These are phyloP conservation scores for Komagataella pseudopastoris DNA, from an alignment of 805 yeast genomes.

Conservation along the genomic window DNA sequence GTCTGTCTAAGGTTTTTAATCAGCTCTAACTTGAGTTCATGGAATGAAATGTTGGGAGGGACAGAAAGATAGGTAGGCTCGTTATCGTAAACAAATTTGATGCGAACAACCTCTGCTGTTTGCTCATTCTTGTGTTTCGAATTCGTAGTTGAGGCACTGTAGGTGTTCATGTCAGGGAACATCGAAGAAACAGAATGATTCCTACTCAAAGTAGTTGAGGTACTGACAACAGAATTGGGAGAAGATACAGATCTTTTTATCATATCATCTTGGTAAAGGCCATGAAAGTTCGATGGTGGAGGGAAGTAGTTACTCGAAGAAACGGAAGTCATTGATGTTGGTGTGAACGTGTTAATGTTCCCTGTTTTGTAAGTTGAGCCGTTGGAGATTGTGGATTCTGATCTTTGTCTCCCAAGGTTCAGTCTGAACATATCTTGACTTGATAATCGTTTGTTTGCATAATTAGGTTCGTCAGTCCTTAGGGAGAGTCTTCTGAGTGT, in stretches of 20 bases:
- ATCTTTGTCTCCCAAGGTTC: neutral
- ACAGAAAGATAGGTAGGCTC: slow-evolving; percentile 57
- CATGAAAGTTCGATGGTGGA: neutral
- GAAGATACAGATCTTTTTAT: slow-evolving; percentile 20
- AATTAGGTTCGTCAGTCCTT: neutral
- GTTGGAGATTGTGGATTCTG: neutral
- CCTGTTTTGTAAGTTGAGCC: neutral
- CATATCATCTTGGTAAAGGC: slow-evolving; percentile 7
- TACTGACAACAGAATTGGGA: slow-evolving; percentile 10
- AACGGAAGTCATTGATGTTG: neutral
- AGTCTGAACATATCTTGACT: neutral
- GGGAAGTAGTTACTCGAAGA: neutral
- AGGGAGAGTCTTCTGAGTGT: slow-evolving; percentile 37
- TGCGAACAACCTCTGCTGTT: slow-evolving; percentile 7
- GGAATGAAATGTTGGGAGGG: slow-evolving; percentile 17
- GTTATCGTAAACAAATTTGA: slow-evolving; percentile 20
- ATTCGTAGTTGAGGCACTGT: neutral
- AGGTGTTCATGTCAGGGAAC: neutral
- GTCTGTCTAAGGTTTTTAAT: slow-evolving; percentile 40
- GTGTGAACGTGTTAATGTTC: neutral
- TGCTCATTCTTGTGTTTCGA: neutral
- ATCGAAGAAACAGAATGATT: neutral
- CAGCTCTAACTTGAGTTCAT: slow-evolving; percentile 25
- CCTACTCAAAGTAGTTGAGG: slow-evolving; percentile 1
- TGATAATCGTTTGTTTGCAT: neutral